Evolutionary conservation across 1,139 yeast genomes (phyloP).

Genomic region (Debaryomyces sp.): DNA sequence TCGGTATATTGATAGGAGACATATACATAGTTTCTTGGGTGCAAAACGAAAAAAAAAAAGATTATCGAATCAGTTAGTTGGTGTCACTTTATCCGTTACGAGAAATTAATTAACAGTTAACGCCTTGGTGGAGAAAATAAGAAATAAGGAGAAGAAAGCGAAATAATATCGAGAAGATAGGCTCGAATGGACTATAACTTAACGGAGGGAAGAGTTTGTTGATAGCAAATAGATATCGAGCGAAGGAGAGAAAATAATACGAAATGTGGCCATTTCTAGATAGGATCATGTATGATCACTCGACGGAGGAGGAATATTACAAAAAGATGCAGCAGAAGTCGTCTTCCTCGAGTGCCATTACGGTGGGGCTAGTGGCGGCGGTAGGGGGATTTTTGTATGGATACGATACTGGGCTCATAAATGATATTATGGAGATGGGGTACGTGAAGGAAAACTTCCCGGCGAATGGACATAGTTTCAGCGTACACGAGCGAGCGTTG

Average conservation of each 20-base stretch:
- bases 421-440: constrained; percentile 70
- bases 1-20: not conserved
- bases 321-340: constrained; percentile 48
- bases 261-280: constrained; percentile 21
- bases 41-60: not conserved
- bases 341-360: constrained; percentile 61
- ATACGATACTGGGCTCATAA: constrained; percentile 80
- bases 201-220: not conserved
- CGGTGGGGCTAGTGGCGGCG: constrained; percentile 76
- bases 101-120: not conserved
- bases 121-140: not conserved
- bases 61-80: not conserved
- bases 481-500: constrained; percentile 64
- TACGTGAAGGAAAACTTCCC: constrained; percentile 61
- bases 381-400: constrained; percentile 84
- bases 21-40: not conserved
- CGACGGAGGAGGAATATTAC: constrained; percentile 42
- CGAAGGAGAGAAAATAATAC: not conserved
- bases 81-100: not conserved
- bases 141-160: not conserved
- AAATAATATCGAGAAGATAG: not conserved
- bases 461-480: constrained; percentile 45
- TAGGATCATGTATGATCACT: constrained; percentile 37
- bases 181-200: not conserved
- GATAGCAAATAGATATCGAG: not conserved